Evolutionary conservation across 305 asterid genomes (phyloP), one percentile per base, ranked within the genome.

Genomic region (Vinca major): DNA sequence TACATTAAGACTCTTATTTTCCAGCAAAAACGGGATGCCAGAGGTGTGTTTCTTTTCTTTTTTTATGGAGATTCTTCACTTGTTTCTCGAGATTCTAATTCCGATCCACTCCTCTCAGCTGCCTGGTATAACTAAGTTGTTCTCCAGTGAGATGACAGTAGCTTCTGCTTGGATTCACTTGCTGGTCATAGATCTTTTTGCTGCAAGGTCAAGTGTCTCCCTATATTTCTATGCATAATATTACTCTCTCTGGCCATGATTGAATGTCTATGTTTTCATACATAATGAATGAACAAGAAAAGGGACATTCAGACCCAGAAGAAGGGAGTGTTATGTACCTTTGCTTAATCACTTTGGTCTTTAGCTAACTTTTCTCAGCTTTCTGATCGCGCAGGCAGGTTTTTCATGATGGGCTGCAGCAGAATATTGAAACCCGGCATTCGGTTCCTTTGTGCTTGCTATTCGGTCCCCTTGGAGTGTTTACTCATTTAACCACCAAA

Each of bases 101-200:
- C 33, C 40, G 39, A 11, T 68, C 58, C 49, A 52, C 21, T 76
- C 14, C 50, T n/a, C 72, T 63, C 89, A 91, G 96, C 78, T 92
- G 63, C 70, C 90, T 17, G 89, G 93, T 64, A 88, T 92, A 77
- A 86, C 88, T 26, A 90, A 86, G 93, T 85, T 92, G 96, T 92
- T 92, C 79, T 85, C 95, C 20, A 83, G 66, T 77, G 96, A 90
- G 80, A 86, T 88, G 86, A 88, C 98, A 4, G 40, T 92, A 71
- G 93, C 97, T 76, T 92, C 98, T 63, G 98, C 96, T 20, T 92
- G 98, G 98, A 87, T 92, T 80, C 98, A 92, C 83, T 79, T 91
- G 73, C 77, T 94, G 73, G 91, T 85, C 17, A 84, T 94, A 2
- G 99, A 94, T 79, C 99, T 91, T 72, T 94, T 89, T 50, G 95